Base-by-base conservation (phyloP, 176 grass and related monocot genomes). In the Poa pratensis region DNA sequence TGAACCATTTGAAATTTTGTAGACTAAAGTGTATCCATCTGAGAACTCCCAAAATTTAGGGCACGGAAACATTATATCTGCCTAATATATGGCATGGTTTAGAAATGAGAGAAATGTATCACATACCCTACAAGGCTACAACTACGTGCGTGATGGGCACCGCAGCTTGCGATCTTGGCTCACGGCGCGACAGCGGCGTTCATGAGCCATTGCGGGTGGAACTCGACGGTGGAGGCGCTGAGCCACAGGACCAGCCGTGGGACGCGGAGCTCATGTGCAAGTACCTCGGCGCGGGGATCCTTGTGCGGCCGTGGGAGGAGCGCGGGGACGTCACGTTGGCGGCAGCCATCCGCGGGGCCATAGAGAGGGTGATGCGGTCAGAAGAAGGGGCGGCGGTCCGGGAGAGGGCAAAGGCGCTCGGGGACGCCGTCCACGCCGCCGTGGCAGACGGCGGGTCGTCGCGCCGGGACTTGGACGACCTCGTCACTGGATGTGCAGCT, bases 121-220 rank as follows among this genome's bases (percentile, higher is more conserved):
- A n/a, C n/a, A n/a, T n/a, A n/a, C n/a, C n/a, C n/a, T n/a, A n/a
- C n/a, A n/a, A n/a, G n/a, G n/a, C n/a, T n/a, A n/a, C n/a, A n/a
- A n/a, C n/a, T n/a, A n/a, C n/a, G n/a, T n/a, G n/a, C n/a, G n/a
- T n/a, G n/a, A n/a, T 91, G 92, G 92, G 87, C 92, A 55, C 92
- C 92, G 81, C 92, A 94, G 71, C 74, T 91, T 52, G 87, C 85
- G 63, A 91, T 94, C 27, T 69, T 91, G 58, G 76, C 89, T 9
- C 92, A 91, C 81, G 84, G 48, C 70, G 64, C 94, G 55, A 80
- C 94, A 67, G 82, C 78, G 86, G 77, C 85, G 16, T 97, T 97
- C 90, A 50, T 94, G 86, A 94, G 92, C 51, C 94, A 97, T 80
- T 92, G 94, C 82, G 92, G 94, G 17, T 94, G 94, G 94, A 94